phyloP scores from a whole-genome alignment of 306 rosid species.

The Macrotyloma uniflorum region DNA sequence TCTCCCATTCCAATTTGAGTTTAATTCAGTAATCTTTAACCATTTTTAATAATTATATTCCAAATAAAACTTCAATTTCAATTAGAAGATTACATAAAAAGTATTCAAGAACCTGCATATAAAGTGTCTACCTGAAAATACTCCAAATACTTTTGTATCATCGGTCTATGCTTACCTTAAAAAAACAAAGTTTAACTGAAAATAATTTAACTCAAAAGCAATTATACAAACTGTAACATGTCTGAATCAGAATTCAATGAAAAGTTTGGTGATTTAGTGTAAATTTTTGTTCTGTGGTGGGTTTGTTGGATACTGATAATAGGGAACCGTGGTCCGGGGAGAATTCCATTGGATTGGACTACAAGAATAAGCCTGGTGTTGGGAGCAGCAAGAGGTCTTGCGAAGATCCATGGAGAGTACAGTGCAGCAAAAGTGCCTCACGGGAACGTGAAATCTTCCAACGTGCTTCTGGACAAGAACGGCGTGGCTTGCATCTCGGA shows the following conservation, averaged over 20 bases:
- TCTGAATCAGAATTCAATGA: background rate
- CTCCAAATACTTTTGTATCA: no score
- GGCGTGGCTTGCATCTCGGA: conserved; percentile 94
- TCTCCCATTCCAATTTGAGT: no score
- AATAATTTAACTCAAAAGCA: background rate
- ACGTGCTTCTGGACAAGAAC: conserved; percentile 89
- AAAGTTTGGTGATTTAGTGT: background rate
- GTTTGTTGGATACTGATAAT: background rate
- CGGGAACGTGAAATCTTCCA: conserved; percentile 90
- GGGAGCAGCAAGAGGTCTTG: conserved; percentile 93
- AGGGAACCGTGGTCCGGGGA: conserved; percentile 97
- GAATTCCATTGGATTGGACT: conserved; percentile 98
- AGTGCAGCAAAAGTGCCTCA: conserved; percentile 78
- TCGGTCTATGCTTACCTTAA: no score
- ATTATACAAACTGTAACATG: background rate
- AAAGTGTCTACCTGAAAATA: no score
- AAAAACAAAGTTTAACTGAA: no score
- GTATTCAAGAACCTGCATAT: no score
- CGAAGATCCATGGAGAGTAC: conserved; percentile 76
- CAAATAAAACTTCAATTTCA: no score
- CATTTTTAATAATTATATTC: no score
- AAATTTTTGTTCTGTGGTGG: background rate
- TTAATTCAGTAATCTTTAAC: no score
- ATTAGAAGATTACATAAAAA: no score
- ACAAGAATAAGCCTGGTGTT: conserved; percentile 90